Base-by-base conservation (phyloP, 305 asterid genomes). In the Vinca major region DNA sequence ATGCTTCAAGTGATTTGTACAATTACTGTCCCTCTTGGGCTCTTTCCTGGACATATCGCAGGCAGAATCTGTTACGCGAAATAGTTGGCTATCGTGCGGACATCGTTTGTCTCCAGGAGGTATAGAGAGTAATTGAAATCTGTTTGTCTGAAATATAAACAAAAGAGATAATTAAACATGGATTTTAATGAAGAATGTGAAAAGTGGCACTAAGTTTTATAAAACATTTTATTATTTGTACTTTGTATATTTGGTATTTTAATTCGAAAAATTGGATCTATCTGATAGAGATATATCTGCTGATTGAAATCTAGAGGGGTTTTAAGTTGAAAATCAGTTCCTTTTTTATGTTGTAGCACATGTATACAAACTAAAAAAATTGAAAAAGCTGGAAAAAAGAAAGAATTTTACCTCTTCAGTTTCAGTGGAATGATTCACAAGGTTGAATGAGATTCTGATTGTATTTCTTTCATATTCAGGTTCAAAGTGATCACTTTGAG, bases 21-120 rank as follows among this genome's bases (percentile, higher is more conserved):
- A 79, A 84, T 79, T 94, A 91, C 80, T 94, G 97, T 75, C 99
- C 99, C 49, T 61, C 97, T 71, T 94, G 99, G 99, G 98, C 99
- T 67, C 96, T 94, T 69, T 88, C 99, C 62, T 94, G 99, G 99
- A 73, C 97, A 72, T 94, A 89, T 73, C 96, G 97, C 78, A 85
- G 89, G 77, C 98, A 91, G 79, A 94, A 91, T 73, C 81, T 94
- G 52, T 78, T 94, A 65, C 88, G 98, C 20, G 99, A 94, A 79
- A 94, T 94, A 68, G 86, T 86, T 81, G 96, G 91, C 77, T 91
- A 94, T 79, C 89, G 73, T 55, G 96, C 96, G 3, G 99, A 94
- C 74, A 84, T 94, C 72, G 84, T 94, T 75, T 94, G 99, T 81
- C 96, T 94, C 69, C 99, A 94, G 82, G 99, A 93, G 99, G 99